phyloP scores from a whole-genome alignment of 2,329 filamentous ascomycete genomes.

The Penicillium sp. region DNA sequence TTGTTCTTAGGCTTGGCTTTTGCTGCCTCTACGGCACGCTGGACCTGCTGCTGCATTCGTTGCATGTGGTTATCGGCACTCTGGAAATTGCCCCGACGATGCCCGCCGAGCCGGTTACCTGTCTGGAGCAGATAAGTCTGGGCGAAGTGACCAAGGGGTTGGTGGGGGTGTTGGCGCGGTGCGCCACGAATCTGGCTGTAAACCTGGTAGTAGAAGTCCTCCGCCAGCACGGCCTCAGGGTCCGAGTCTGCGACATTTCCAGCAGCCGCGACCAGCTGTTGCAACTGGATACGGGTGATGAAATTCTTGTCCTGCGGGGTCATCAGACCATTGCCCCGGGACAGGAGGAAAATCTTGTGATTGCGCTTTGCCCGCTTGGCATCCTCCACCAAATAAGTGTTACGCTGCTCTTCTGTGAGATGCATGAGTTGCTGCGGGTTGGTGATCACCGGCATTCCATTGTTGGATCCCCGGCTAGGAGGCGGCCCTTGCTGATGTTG shows the following conservation, averaged over 20 bases:
- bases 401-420: constrained; percentile 79
- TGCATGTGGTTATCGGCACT: constrained; percentile 96
- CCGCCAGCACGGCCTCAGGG: constrained; percentile 74
- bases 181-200: constrained; percentile 91
- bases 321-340: constrained; percentile 95
- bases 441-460: constrained; percentile 55
- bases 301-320: constrained; percentile 99
- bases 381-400: constrained; percentile 81
- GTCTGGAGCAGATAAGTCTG: constrained; percentile 98
- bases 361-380: constrained; percentile 94
- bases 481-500: constrained; percentile 37
- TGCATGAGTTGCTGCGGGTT: constrained; percentile 72
- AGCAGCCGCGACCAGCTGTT: constrained; percentile 90
- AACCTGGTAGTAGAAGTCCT: constrained; percentile 99
- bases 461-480: constrained; percentile 34
- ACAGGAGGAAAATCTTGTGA: constrained; percentile 93
- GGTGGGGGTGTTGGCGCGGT: constrained; percentile 84
- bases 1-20: constrained; percentile 98
- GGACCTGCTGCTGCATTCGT: constrained; percentile 98
- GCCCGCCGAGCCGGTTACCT: constrained; percentile 72
- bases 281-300: constrained; percentile 94
- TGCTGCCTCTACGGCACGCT: constrained; percentile 92
- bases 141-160: constrained; percentile 92
- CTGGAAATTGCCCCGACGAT: constrained; percentile 68
- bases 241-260: constrained; percentile 79